Conservation (phyloP, 2,329 filamentous ascomycete genomes). For the Domatiomyces globalis region DNA sequence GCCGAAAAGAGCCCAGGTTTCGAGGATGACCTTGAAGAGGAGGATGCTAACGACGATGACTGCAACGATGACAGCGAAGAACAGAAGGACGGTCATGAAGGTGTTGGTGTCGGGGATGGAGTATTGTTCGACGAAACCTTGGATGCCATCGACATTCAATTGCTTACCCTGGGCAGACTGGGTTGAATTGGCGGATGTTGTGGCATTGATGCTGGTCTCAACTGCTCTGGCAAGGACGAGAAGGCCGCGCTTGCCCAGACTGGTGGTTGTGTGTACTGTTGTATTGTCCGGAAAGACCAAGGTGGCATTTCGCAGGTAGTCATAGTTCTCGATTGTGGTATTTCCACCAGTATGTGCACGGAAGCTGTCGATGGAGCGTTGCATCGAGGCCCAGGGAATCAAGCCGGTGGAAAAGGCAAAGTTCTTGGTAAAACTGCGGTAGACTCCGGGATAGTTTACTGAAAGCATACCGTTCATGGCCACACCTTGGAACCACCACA, state of each 20-base stretch:
- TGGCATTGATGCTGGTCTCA: constrained; percentile 26
- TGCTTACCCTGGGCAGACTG: constrained; percentile 32
- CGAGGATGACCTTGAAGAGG: constrained; percentile 79
- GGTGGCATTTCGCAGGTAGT: constrained; percentile 60
- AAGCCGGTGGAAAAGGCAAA: constrained; percentile 84
- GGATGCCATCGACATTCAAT: constrained; percentile 56
- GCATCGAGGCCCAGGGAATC: constrained; percentile 67
- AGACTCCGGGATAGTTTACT: constrained; percentile 73
- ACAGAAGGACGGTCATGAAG: constrained; percentile 85
- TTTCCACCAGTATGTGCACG: constrained; percentile 71
- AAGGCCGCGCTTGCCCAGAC: constrained; percentile 43
- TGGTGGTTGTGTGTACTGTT: constrained; percentile 29
- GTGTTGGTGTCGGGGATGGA: constrained; percentile 77
- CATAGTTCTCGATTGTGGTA: constrained; percentile 62
- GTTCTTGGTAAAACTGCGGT: constrained; percentile 80
- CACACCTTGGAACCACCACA: constrained; percentile 85
- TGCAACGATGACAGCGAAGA: constrained; percentile 77
- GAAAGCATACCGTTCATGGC: constrained; percentile 95
- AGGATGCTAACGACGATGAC: constrained; percentile 74
- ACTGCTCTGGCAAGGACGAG: constrained; percentile 42
- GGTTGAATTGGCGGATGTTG: constrained; percentile 16
- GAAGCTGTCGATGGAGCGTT: constrained; percentile 72
- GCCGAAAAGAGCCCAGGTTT: constrained; percentile 80
- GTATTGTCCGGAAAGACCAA: constrained; percentile 54
- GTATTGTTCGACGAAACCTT: constrained; percentile 70